A percentile compares a stretch with the other conserved stretches of the same genome.
These are phyloP conservation scores for Trichothecium sympodiale DNA, from an alignment of 2,329 filamentous ascomycete species.

Conservation along the genomic window DNA sequence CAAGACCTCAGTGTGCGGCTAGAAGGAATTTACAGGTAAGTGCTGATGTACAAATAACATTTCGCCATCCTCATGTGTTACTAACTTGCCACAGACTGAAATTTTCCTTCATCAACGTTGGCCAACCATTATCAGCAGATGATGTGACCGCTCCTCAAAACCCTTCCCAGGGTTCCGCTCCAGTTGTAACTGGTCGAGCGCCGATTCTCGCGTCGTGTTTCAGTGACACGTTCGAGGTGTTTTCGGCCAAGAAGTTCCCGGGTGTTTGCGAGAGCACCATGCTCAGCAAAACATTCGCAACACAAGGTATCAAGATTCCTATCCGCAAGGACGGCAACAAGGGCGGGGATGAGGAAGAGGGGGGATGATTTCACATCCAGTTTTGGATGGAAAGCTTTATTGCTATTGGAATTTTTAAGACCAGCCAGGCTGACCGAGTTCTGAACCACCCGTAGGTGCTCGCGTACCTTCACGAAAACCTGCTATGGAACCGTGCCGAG, in stretches of 20 bases:
- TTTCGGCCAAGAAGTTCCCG: slow-evolving; percentile 95
- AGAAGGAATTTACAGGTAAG: slow-evolving; percentile 79
- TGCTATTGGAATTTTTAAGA: not conserved
- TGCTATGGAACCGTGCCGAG: too few relatives aligned
- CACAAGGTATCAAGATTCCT: slow-evolving; percentile 92
- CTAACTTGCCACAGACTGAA: slow-evolving; percentile 33
- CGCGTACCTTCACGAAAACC: too few relatives aligned
- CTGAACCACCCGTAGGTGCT: too few relatives aligned
- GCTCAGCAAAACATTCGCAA: slow-evolving; percentile 84
- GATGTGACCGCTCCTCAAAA: slow-evolving; percentile 10
- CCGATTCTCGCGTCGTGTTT: slow-evolving; percentile 79
- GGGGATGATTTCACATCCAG: slow-evolving; percentile 12
- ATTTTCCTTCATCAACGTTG: slow-evolving; percentile 78
- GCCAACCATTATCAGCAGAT: slow-evolving; percentile 32
- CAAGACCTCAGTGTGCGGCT: slow-evolving; percentile 92
- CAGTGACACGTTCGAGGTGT: slow-evolving; percentile 85
- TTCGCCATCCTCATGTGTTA: too few relatives aligned
- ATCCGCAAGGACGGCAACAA: slow-evolving; percentile 75
- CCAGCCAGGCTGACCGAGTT: not conserved
- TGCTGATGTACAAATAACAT: not conserved
- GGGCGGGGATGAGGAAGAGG: slow-evolving; percentile 39
- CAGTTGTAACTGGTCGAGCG: slow-evolving; percentile 62
- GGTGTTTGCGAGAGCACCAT: slow-evolving; percentile 90
- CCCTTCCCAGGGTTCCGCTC: slow-evolving; percentile 12
- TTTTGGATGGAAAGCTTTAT: not conserved